Evolutionary conservation across 2,329 filamentous ascomycete genomes (phyloP).

Genomic region (Cadophora malorum): DNA sequence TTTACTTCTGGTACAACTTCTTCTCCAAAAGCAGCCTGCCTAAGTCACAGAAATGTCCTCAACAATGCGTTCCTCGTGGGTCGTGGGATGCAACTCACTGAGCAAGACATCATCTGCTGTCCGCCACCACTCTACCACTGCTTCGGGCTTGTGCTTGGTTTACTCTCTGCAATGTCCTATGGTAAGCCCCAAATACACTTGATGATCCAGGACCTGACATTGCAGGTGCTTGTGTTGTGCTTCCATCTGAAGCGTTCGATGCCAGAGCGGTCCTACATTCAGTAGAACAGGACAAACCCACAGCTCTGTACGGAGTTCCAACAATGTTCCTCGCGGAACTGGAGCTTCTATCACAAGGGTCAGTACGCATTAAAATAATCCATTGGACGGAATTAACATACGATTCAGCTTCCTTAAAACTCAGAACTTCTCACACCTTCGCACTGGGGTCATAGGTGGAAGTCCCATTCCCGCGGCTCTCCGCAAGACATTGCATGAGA

Average conservation of each 20-base stretch:
- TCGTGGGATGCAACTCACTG: constrained; percentile 59
- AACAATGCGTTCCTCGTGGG: constrained; percentile 39
- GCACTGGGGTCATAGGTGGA: constrained; percentile 81
- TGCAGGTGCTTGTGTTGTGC: constrained; percentile 71
- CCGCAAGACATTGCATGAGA: constrained; percentile 74
- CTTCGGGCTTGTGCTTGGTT: constrained; percentile 78
- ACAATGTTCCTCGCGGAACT: constrained; percentile 64
- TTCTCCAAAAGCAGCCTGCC: constrained; percentile 23
- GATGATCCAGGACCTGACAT: neutral
- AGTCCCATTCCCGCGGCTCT: constrained; percentile 77
- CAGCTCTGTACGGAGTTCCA: constrained; percentile 80
- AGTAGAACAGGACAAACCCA: constrained; percentile 71
- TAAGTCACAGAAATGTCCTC: constrained; percentile 37
- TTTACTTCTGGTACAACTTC: constrained; percentile 29
- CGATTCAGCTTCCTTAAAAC: constrained; percentile 1
- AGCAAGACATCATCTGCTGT: constrained; percentile 75
- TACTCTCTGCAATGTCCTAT: constrained; percentile 75
- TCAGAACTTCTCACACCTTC: constrained; percentile 56
- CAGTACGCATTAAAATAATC: neutral
- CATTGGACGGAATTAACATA: neutral
- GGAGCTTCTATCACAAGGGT: constrained; percentile 34
- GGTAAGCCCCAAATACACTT: constrained; percentile 42
- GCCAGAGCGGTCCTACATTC: constrained; percentile 68
- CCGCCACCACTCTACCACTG: constrained; percentile 87
- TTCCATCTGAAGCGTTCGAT: constrained; percentile 78